These are phyloP conservation scores for Euphrasia confusa DNA, from an alignment of 257 asterid genomes.

Conservation along the genomic window DNA sequence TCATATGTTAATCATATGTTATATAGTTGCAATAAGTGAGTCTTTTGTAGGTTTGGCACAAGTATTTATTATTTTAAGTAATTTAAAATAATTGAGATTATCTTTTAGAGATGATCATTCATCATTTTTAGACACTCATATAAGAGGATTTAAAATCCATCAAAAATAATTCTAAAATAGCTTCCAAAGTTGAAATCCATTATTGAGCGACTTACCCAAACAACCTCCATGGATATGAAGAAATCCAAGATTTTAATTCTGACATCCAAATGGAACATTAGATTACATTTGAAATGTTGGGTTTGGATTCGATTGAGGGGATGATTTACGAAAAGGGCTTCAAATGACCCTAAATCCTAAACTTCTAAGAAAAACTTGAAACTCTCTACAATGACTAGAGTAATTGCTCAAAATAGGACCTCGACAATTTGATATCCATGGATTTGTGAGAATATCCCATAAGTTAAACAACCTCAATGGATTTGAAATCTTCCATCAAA, in stretches of 20 bases:
- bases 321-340: not conserved
- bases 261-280: conserved; percentile 1
- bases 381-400: not conserved
- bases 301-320: not conserved
- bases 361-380: not conserved
- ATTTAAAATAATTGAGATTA: conserved; percentile 8
- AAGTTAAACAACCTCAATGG: not conserved
- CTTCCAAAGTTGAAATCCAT: not conserved
- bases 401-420: not conserved
- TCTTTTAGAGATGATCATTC: not conserved
- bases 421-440: not conserved
- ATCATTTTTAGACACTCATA: not conserved
- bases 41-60: not conserved
- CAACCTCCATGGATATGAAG: not conserved
- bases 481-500: not conserved
- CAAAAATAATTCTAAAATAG: not conserved
- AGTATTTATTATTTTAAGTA: not conserved
- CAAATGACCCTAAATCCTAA: not conserved
- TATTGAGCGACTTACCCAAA: not conserved
- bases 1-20: too few relatives aligned
- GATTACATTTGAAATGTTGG: not conserved
- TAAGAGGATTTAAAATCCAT: not conserved
- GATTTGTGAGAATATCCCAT: not conserved
- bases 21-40: not conserved
- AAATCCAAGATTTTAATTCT: too few relatives aligned